Base-by-base conservation (phyloP, 768 basidiomycete genomes). In the Leccinellum albellum region DNA sequence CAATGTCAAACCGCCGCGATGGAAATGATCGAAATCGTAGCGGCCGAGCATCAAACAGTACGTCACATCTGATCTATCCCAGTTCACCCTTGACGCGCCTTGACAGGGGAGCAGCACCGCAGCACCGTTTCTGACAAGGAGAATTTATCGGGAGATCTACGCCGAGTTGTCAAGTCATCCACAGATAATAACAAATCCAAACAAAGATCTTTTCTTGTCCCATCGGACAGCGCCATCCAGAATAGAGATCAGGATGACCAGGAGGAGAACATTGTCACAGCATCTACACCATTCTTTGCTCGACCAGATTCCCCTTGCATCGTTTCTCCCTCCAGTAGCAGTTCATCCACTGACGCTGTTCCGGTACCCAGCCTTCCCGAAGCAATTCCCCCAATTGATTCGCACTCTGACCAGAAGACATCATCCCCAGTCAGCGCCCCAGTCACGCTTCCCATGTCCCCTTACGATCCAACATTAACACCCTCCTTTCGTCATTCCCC, bases 1-100 rank as follows among this genome's bases (percentile, higher is more conserved):
- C 90, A 37, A 92, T 93, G 91, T 80, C 89, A 35, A 93, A 93
- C 64, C 80, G 91, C 31, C 84, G 91, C 53, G 91, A 90, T 61
- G 84, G 79, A 50, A 76, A 76, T 50, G 87, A 89, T 50, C 79
- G 82, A 49, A 80, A 79, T 57, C 81, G 88, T 32, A 70, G 64
- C 51, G 82, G 85, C 31, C 82, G 88, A 42, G 78, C 79, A 17
- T 78, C 84, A 48, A 84, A 81, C 60, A 87, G 88, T 89, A 73
- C 58, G 88, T 76, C 23, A 48, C 54, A 35, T 10, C 53, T 21
- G 23, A 33, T 61, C 12, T 23, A 12, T 44, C 14, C n/a, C 40
- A 55, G 50, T 56, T 64, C 32, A 49, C 40, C 48, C 64, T 61
- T 73, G 64, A 69, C 50, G 8, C 45, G 8, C 45, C 4, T 66